Base-by-base conservation (phyloP, 495 filamentous ascomycete species). In the Thozetella sp. region DNA sequence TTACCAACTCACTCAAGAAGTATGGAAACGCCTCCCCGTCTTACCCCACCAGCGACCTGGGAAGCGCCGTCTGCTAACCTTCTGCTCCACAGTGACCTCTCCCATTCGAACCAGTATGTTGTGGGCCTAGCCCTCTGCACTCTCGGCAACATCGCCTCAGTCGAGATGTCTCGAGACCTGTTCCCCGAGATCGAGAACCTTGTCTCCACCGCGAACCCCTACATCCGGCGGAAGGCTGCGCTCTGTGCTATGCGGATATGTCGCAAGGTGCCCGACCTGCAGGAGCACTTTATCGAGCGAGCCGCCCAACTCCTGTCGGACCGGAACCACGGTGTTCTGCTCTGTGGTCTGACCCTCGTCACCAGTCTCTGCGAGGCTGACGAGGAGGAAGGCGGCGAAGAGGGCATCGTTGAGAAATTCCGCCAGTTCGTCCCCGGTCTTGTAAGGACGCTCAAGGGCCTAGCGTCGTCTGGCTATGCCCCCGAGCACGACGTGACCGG, bases 231-330 rank as follows among this genome's bases (percentile, higher is more conserved):
- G 53, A 99, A 99, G 82, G 95, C 96, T 30, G 96, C 95, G 4
- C 83, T 99, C n/a, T 99, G 95, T 73, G 95, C 95, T n/a, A 99
- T 99, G 96, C 85, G 96, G 40, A 96, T 99, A 77, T 97, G 93
- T 76, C 88, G 93, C 63, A 99, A 99, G 74, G 96, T 98, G 45
- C 95, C 95, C 4, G 95, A 99, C 69, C 81, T 99, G 34, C 92
- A 97, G 75, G 95, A 99, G 67, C 93, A 99, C 72, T 99, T 98
- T 67, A 67, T 97, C 24, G 96, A 98, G 59, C 97, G 97, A 73
- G 90, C 93, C 25, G 90, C 95, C 63, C 83, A 88, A 22, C 80
- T 99, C n/a, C 76, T 99, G 12, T 90, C 90, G 23, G 95, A 99
- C 69, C 71, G 84, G 63, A 99, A 99, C 75, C 95, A 99, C 68